Percentiles rank a stretch among this genome's conserved stretches.
These are phyloP conservation scores for Eucalyptus cloeziana DNA, from an alignment of 345 rosid species.

Conservation along the genomic window DNA sequence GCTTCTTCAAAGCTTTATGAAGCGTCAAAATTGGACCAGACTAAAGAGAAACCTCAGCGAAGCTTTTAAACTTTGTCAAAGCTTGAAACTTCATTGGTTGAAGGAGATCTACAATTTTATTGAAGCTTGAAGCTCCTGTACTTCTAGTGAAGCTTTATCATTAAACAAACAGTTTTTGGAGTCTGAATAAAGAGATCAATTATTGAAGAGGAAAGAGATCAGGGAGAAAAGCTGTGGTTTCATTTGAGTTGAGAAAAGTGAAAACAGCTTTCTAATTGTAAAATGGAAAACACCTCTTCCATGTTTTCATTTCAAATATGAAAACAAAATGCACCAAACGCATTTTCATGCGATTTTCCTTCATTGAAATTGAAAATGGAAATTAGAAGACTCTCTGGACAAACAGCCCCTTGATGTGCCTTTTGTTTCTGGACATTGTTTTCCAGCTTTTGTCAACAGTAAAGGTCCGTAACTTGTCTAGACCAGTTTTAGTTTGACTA, in stretches of 20 bases:
- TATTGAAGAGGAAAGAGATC: neutral
- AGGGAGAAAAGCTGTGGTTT: neutral
- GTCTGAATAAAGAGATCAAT: neutral
- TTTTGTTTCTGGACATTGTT: neutral
- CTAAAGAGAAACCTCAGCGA: neutral
- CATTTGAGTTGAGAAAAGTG: neutral
- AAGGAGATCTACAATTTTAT: neutral
- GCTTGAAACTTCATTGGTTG: neutral
- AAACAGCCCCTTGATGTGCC: neutral
- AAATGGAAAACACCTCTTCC: neutral
- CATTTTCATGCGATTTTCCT: neutral
- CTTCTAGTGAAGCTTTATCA: neutral
- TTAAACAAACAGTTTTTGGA: neutral
- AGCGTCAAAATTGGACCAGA: neutral
- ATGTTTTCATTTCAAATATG: neutral
- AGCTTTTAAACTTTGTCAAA: neutral
- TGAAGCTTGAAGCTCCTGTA: neutral
- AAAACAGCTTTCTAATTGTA: neutral
- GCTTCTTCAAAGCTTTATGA: neutral
- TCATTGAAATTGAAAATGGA: neutral
- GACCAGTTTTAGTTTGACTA: neutral
- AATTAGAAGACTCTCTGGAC: neutral
- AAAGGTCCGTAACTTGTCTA: neutral
- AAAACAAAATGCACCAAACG: neutral
- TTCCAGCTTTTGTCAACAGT: neutral